Evolutionary conservation across 768 basidiomycete species (phyloP), one percentile per base, ranked within the genome.

Genomic region (Mrakia blollopis): DNA sequence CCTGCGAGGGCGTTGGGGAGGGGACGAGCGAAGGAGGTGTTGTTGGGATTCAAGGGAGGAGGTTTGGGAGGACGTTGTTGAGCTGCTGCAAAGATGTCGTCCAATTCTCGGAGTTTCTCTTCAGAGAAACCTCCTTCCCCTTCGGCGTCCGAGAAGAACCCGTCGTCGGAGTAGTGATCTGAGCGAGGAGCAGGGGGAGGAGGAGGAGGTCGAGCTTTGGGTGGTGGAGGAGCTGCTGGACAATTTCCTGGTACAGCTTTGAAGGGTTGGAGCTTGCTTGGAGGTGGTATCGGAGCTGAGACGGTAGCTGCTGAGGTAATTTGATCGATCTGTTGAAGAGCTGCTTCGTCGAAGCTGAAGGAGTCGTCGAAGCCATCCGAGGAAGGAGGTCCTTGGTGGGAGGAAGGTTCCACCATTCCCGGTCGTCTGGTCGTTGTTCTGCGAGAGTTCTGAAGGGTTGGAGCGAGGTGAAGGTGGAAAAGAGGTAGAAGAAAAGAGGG

Each of bases 261-360:
- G 65, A 1, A 6, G 28, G 39, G 18, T 30, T n/a, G 41, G 25
- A 41, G 54, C 32, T 14, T n/a, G 10, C 44, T 76, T 28, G 67
- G 57, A 35, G 63, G 39, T 74, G 13, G 16, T 47, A 25, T 8
- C 9, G 18, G 52, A 13, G 77, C 54, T 72, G 62, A 73, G 73
- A 50, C 32, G 54, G 54, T 13, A 39, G 71, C 28, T 57, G 32
- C 18, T 69, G 79, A 50, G 21, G 47, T 79, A 72, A 80, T 73
- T 23, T 75, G 75, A 52, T 80, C 80, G 32, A 81, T 79, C 75
- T 80, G 78, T 30, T 67, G 78, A 14, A 80, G 62, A 9, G 78
- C 81, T 0, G 77, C 74, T 4, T 63, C 78, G 72, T 81, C 80
- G 11, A 80, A 72, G 52, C 73, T 77, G 71, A 79, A 71, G n/a